Base-by-base conservation (phyloP, 129 eudicot species). In the Silybum marianum region DNA sequence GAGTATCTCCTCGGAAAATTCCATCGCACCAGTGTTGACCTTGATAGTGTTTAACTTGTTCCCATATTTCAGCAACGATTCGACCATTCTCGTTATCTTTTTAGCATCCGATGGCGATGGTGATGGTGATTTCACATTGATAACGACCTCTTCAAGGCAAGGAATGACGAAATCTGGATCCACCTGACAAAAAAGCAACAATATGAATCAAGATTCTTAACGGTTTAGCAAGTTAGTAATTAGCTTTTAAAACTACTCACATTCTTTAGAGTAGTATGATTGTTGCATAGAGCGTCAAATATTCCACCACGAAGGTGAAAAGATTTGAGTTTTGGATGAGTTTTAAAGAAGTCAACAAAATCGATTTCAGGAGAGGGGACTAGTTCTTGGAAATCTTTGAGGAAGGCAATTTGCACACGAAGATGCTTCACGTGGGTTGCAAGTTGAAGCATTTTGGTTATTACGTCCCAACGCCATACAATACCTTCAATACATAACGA, bases 361-460 rank as follows among this genome's bases (percentile, higher is more conserved):
- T n/a, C n/a, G n/a, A n/a, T n/a, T n/a, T n/a, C n/a, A n/a, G n/a
- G n/a, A n/a, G n/a, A n/a, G n/a, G n/a, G n/a, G n/a, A n/a, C n/a
- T n/a, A n/a, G n/a, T n/a, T n/a, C n/a, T n/a, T n/a, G n/a, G n/a
- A n/a, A n/a, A n/a, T n/a, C n/a, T n/a, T n/a, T n/a, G n/a, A n/a
- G n/a, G n/a, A n/a, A n/a, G 97, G 96, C 97, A 54, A 92, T 90
- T 84, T 95, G 90, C 97, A 95, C 90, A 81, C 72, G 88, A 8
- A 95, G 92, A 81, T 92, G 88, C 48, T 90, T 89, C 42, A 95
- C 97, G 81, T 92, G 94, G 79, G 85, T 83, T 69, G 98, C 98
- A 89, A 92, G 73, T 73, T 88, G 91, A 82, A 94, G 97, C 84
- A 95, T 77, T 81, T 87, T 89, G 88, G 85, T 88, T 84, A 92